A percentile compares a stretch with the other conserved stretches of the same genome.
Conservation (phyloP, 257 asterid genomes). For the Salvia rosmarinus region DNA sequence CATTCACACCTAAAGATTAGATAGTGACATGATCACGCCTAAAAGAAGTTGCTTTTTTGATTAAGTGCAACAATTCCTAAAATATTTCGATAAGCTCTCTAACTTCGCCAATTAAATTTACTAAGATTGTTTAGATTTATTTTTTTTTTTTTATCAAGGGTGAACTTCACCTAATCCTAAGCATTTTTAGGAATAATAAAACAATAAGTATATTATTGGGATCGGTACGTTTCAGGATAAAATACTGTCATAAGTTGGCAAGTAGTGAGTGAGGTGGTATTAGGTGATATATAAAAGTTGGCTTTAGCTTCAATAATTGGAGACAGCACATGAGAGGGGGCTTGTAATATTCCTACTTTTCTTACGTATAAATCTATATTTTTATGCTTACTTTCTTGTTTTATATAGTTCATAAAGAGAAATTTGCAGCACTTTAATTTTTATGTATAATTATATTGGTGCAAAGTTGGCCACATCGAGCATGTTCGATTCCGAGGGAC, state of each 20-base stretch:
- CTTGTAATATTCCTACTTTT: conserved; percentile 25
- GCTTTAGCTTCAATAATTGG: conserved; percentile 45
- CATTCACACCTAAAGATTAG: background rate
- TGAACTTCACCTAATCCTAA: conserved; percentile 34
- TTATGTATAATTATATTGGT: background rate
- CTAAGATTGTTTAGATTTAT: background rate
- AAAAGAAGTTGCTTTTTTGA: background rate
- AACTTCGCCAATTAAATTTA: background rate
- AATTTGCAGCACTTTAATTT: conserved; percentile 10
- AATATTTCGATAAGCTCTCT: background rate
- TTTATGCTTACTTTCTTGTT: background rate
- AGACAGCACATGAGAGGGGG: conserved; percentile 41
- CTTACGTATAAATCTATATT: conserved; percentile 17
- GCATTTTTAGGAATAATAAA: background rate
- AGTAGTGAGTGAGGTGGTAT: conserved; percentile 34
- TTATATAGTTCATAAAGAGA: background rate
- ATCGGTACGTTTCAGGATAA: conserved; percentile 24
- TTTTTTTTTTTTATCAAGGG: background rate
- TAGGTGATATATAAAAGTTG: conserved; percentile 1
- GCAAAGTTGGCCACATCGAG: background rate
- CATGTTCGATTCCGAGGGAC: background rate
- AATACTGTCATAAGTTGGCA: conserved; percentile 26
- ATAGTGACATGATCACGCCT: conserved; percentile 25
- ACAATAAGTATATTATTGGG: conserved; percentile 9
- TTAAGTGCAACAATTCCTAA: conserved; percentile 18